phyloP scores from a whole-genome alignment of 352 stramenopile genomes.

The Phytophthora macrochlamydospora region DNA sequence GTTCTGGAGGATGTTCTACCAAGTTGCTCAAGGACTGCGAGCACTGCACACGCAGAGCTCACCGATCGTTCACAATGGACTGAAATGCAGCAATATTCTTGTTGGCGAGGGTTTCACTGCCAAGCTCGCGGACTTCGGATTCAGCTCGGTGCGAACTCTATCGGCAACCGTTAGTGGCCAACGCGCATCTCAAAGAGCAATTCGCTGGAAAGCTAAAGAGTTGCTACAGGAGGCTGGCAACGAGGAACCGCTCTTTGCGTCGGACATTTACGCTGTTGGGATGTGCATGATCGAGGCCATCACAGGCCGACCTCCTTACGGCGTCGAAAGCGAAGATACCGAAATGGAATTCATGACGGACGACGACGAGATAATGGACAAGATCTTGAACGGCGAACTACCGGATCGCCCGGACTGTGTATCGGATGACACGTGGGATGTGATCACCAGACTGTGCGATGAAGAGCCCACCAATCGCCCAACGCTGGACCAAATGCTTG shows the following conservation, averaged over 20 bases:
- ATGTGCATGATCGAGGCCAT: constrained; percentile 22
- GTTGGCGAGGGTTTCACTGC: background rate
- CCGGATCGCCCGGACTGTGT: background rate
- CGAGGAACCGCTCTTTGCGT: constrained; percentile 2
- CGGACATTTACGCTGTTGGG: constrained; percentile 22
- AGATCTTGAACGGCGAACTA: background rate
- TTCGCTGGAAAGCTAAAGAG: background rate
- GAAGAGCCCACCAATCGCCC: background rate
- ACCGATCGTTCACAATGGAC: constrained; percentile 8
- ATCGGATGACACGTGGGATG: background rate
- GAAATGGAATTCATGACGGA: background rate
- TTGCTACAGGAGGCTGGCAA: constrained; percentile 1
- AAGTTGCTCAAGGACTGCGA: constrained; percentile 9
- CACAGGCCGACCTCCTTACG: constrained; percentile 6
- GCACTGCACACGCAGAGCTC: constrained; percentile 6
- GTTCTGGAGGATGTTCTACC: constrained; percentile 15
- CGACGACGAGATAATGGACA: background rate
- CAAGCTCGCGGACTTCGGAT: constrained; percentile 18
- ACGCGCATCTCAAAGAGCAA: background rate
- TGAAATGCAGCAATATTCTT: constrained; percentile 20
- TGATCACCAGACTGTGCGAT: background rate
- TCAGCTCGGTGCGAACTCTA: constrained; percentile 3
- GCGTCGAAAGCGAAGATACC: background rate
- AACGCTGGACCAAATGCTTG: background rate
- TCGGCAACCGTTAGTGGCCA: constrained; percentile 1